These are phyloP conservation scores for Rhododendron simsii DNA, from an alignment of 148 eudicot species.

Conservation along the genomic window DNA sequence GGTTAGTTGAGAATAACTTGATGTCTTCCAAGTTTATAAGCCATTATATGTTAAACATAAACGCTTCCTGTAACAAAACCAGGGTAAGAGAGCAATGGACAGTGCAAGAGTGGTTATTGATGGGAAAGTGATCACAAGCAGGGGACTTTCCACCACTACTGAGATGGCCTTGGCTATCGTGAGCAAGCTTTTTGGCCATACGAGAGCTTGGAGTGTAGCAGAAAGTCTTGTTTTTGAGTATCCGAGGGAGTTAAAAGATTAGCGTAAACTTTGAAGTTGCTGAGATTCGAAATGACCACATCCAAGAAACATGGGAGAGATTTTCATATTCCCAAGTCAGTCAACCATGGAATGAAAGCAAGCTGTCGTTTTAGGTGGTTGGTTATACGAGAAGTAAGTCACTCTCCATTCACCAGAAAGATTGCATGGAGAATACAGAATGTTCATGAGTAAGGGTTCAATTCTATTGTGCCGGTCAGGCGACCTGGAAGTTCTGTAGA, in stretches of 20 bases:
- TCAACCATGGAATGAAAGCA: neutral
- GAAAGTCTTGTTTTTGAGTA: conserved; percentile 87
- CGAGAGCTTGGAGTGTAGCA: conserved; percentile 92
- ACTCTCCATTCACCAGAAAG: neutral
- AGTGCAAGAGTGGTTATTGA: conserved; percentile 71
- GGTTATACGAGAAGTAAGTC: neutral
- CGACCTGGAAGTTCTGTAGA: neutral
- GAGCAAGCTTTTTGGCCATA: conserved; percentile 70
- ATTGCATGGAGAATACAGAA: neutral
- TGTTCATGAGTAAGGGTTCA: neutral
- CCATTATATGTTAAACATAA: neutral
- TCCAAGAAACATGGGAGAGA: neutral
- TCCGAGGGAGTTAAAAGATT: conserved; percentile 33
- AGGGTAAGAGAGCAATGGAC: conserved; percentile 58
- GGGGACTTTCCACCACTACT: conserved; percentile 54
- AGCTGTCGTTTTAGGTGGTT: neutral
- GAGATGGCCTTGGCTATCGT: conserved; percentile 84
- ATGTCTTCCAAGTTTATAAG: neutral
- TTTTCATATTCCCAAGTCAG: neutral
- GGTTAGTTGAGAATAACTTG: conserved; percentile 37
- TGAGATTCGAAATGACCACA: neutral
- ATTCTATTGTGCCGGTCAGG: neutral
- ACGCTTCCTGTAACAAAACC: conserved; percentile 11
- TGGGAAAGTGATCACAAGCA: conserved; percentile 77
- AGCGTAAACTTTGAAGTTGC: neutral